A percentile compares a stretch with the other conserved stretches of the same genome.
Evolutionary conservation across 805 yeast species (phyloP).

Genomic region (Lipomyces lipofer): DNA sequence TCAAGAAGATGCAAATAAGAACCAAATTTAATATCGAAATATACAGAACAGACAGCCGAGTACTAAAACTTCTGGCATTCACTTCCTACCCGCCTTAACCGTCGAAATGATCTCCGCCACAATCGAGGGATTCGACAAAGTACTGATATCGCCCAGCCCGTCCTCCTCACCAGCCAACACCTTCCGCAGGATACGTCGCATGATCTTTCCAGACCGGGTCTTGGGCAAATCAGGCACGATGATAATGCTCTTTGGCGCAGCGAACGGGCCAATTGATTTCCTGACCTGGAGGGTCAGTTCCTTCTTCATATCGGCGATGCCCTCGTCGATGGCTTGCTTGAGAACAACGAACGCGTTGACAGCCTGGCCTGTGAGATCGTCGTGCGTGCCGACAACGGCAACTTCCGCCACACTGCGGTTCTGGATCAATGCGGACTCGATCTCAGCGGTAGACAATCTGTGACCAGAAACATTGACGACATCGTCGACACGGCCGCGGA

Average conservation of each 20-base stretch:
- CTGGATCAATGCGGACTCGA: constrained; percentile 85
- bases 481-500: constrained; percentile 97
- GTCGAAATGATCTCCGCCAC: constrained; percentile 67
- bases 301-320: constrained; percentile 51
- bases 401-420: constrained; percentile 82
- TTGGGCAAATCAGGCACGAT: constrained; percentile 92
- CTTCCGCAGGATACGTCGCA: constrained; percentile 96
- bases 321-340: constrained; percentile 50
- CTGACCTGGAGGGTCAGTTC: constrained; percentile 86
- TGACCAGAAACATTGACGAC: constrained; percentile 98
- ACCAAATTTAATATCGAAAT: too few relatives aligned
- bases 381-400: constrained; percentile 95
- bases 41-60: too few relatives aligned
- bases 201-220: constrained; percentile 97
- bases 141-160: constrained; percentile 87
- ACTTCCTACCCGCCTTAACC: constrained; percentile 27
- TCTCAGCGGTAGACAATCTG: constrained; percentile 97
- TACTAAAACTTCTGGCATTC: too few relatives aligned
- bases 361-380: constrained; percentile 97
- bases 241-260: constrained; percentile 87
- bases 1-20: too few relatives aligned
- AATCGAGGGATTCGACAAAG: constrained; percentile 81
- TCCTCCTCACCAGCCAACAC: constrained; percentile 89
- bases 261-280: constrained; percentile 87
- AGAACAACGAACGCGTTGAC: constrained; percentile 91